Evolutionary conservation across 768 basidiomycete genomes (phyloP), one percentile per base, ranked within the genome.

Genomic region (Hericium alpestre): DNA sequence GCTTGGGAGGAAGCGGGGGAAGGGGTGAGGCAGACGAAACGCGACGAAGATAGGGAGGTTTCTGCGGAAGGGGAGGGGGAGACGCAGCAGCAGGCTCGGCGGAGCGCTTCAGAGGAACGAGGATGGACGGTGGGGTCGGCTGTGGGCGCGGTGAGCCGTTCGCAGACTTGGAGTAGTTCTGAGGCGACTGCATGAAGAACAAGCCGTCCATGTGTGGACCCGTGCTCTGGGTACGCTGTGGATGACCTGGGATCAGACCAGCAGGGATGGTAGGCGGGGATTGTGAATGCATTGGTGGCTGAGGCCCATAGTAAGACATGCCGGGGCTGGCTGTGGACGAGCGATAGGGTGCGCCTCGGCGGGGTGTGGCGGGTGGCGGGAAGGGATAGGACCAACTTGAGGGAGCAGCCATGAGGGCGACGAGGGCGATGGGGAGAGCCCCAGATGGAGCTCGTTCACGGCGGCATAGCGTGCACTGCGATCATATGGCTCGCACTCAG

Each of bases 11-110:
- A 6, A 37, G 18, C 52, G 61, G 41, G 40, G 15, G 54, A 18
- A 20, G 39, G 13, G 52, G 52, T 3, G 46, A 52, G 16, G 46
- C 27, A 27, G 54, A 38, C 2, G 53, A 20, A 13, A 38, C 15
- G 23, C n/a, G 11, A 15, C 61, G 55, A n/a, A 43, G 51, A 53
- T 54, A 54, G 13, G 60, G 53, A 25, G 58, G 38, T 11, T 38
- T 37, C 1, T 54, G 57, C 8, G 62, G 51, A 40, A 23, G 53
- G n/a, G 55, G 55, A 13, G 46, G 55, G 47, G 41, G 47, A 23
- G 18, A 7, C 12, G 55, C 46, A 7, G 23, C 10, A 8, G 41
- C 32, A 18, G 20, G 54, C n/a, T n/a, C 13, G 15, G 41, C 54
- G 1, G 40, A 20, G 32, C 54, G 32, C 7, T 41, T 16, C 6